Evolutionary conservation across 73 alveolate species (phyloP).

Genomic region (Urostyla sp.): DNA sequence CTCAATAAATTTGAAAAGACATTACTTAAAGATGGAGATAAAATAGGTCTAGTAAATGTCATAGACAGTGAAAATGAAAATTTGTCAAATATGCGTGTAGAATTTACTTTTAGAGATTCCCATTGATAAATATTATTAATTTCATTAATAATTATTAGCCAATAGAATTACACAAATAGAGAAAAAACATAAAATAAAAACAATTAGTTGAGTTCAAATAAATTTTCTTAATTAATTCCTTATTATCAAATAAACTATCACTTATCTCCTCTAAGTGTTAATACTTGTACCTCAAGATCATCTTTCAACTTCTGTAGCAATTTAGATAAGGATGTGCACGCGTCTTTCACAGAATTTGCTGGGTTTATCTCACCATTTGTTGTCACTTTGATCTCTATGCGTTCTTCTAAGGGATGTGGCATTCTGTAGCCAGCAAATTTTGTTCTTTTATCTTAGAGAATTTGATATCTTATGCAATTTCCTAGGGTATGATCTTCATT

Average conservation of each 20-base stretch:
- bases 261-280: constrained; percentile 17
- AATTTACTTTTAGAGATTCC: too few relatives aligned
- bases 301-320: not conserved
- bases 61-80: too few relatives aligned
- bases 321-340: not conserved
- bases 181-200: too few relatives aligned
- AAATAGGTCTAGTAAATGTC: constrained; percentile 18
- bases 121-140: too few relatives aligned
- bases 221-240: too few relatives aligned
- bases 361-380: constrained; percentile 80
- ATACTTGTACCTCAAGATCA: constrained; percentile 11
- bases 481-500: constrained; percentile 96
- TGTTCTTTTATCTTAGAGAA: constrained; percentile 86
- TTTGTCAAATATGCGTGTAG: too few relatives aligned
- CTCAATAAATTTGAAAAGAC: not conserved
- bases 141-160: too few relatives aligned
- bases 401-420: constrained; percentile 95
- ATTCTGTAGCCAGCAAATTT: constrained; percentile 94
- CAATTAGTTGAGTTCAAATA: too few relatives aligned
- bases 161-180: too few relatives aligned
- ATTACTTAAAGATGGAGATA: constrained; percentile 4
- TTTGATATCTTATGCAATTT: constrained; percentile 87
- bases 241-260: too few relatives aligned
- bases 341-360: constrained; percentile 52
- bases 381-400: constrained; percentile 78